Base-by-base conservation (phyloP, 257 asterid genomes). In the Plantago elongata region DNA sequence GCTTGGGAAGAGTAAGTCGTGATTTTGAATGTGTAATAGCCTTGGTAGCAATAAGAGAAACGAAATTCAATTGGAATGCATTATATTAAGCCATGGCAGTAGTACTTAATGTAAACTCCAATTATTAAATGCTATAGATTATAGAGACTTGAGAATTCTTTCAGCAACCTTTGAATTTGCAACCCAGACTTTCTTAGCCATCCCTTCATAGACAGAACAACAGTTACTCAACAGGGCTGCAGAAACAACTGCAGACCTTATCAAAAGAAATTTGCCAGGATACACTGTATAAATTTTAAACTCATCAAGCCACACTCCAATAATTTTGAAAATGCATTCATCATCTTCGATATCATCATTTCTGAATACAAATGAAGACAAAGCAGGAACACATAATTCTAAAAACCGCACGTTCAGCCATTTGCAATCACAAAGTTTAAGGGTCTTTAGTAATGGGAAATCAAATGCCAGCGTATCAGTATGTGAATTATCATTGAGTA, bases 391-490 rank as follows among this genome's bases (percentile, higher is more conserved):
- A 43, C 27, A 13, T 9, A 45, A 3, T 61, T 45, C 65, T 27
- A 61, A 55, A 3, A 27, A 46, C 12, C 14, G 13, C 51, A 61
- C 55, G 13, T 61, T 61, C 55, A 29, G 12, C 65, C 65, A 61
- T 3, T 45, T 27, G 52, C 42, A 48, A 0, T 60, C 9, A 9
- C 16, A 7, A 13, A 60, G 15, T 9, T 11, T 18, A 45, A 60
- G 10, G 0, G 9, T 22, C 37, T 60, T 40, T 1, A 60, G 47
- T 18, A 60, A 8, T 2, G 54, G 45, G 43, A 45, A 60, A 22
- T 8, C 14, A 45, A 60, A 45, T 5, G 13, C 22, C 12, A 60
- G 65, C 2, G 43, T 22, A 47, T 46, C 51, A 5, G 40, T 60
- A 12, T 30, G 22, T 16, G 43, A 27, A 27, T 43, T 27, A 16